phyloP scores from a whole-genome alignment of 73 alveolate species.

The Paramecium bursaria region DNA sequence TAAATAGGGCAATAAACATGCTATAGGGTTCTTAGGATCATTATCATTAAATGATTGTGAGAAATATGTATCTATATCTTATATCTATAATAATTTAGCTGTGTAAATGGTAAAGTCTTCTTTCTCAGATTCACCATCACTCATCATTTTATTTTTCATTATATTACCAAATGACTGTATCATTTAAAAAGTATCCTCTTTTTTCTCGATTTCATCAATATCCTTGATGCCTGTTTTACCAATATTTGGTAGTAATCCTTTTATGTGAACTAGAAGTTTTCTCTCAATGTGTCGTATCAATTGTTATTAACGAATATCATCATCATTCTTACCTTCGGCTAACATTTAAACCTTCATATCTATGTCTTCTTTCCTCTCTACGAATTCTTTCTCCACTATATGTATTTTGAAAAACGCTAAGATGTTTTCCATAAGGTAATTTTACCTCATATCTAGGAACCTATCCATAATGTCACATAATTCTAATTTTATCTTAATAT shows the following conservation, averaged over 20 bases:
- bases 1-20: slow-evolving; percentile 51
- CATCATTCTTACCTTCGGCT: background rate
- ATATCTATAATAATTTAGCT: background rate
- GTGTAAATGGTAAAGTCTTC: slow-evolving; percentile 26
- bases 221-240: slow-evolving; percentile 61
- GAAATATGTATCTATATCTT: slow-evolving; percentile 36
- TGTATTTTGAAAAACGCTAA: slow-evolving; percentile 40
- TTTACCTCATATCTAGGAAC: slow-evolving; percentile 65
- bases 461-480: slow-evolving; percentile 65
- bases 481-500: slow-evolving; percentile 59
- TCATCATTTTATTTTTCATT: background rate
- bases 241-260: slow-evolving; percentile 62
- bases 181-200: slow-evolving; percentile 52
- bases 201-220: slow-evolving; percentile 49
- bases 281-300: background rate
- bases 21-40: slow-evolving; percentile 55
- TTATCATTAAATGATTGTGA: slow-evolving; percentile 40
- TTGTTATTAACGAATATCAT: background rate
- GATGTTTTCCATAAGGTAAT: slow-evolving; percentile 49
- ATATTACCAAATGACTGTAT: background rate
- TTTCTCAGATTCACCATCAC: slow-evolving; percentile 9
- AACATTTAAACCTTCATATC: background rate
- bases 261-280: slow-evolving; percentile 12
- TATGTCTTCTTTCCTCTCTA: background rate
- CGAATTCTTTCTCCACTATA: slow-evolving; percentile 22